Evolutionary conservation across 2,329 filamentous ascomycete species (phyloP).

Genomic region (Sphaerulina populicola): DNA sequence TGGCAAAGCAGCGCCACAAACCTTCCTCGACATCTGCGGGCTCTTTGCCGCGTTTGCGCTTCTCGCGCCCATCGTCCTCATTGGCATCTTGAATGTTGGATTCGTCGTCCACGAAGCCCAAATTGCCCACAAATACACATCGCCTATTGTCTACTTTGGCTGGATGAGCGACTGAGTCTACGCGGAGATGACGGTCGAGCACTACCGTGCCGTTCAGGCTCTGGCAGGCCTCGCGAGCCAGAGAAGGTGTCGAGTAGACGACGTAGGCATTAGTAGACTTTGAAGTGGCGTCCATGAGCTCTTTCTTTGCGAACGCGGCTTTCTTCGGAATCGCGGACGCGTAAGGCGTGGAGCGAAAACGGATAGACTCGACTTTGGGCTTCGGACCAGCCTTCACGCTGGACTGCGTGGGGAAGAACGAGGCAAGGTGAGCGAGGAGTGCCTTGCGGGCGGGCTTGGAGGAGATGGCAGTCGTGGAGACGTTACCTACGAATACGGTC

Average conservation of each 20-base stretch:
- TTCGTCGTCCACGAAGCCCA: constrained; percentile 93
- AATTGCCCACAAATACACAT: constrained; percentile 92
- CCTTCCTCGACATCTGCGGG: constrained; percentile 89
- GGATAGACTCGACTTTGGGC: constrained; percentile 79
- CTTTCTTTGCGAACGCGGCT: constrained; percentile 85
- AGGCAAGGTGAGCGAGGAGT: constrained; percentile 67
- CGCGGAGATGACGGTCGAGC: constrained; percentile 78
- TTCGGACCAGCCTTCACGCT: constrained; percentile 40
- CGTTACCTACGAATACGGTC: constrained; percentile 89
- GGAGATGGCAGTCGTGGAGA: constrained; percentile 72
- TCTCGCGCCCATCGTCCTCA: constrained; percentile 52
- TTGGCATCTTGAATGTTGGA: constrained; percentile 54
- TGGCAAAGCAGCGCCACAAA: constrained; percentile 71
- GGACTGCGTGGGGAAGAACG: constrained; percentile 54
- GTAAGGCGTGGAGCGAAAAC: constrained; percentile 90
- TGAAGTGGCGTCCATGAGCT: constrained; percentile 83
- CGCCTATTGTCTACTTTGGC: constrained; percentile 72
- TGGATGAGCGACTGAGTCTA: constrained; percentile 85
- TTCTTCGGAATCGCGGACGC: constrained; percentile 76
- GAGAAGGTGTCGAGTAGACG: constrained; percentile 69
- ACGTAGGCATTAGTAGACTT: constrained; percentile 91
- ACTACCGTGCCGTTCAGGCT: constrained; percentile 76
- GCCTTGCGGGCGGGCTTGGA: constrained; percentile 73
- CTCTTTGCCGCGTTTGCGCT: constrained; percentile 59
- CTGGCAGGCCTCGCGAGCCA: constrained; percentile 66